Conservation (phyloP, 768 basidiomycete species). For the Boletus insuetus region DNA sequence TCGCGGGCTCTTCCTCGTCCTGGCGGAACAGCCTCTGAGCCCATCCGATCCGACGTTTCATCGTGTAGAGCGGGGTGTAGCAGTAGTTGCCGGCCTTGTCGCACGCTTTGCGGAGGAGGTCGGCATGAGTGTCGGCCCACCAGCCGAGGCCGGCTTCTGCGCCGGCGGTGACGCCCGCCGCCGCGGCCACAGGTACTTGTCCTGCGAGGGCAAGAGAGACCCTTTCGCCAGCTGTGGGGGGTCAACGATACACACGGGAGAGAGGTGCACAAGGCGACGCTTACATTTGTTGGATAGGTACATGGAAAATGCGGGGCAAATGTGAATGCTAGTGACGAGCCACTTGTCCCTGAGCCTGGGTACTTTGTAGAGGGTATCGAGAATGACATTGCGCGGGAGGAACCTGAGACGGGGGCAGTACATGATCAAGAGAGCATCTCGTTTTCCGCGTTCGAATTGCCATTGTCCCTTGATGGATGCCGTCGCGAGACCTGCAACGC, state of each 20-base stretch:
- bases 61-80: constrained; percentile 27
- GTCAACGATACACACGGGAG: neutral
- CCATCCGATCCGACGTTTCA: constrained; percentile 16
- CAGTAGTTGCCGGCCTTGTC: constrained; percentile 20
- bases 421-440: constrained; percentile 38
- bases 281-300: constrained; percentile 31
- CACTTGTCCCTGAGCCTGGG: constrained; percentile 28
- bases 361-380: constrained; percentile 24
- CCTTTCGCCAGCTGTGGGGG: constrained; percentile 20
- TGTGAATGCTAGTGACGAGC: constrained; percentile 32
- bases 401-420: constrained; percentile 22
- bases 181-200: constrained; percentile 10
- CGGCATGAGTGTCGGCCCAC: constrained; percentile 19
- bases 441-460: constrained; percentile 31
- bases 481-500: constrained; percentile 25
- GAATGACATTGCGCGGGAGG: constrained; percentile 20
- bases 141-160: constrained; percentile 15
- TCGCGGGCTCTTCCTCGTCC: neutral
- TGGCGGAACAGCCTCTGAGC: constrained; percentile 8
- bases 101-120: constrained; percentile 22
- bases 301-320: constrained; percentile 35
- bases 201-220: constrained; percentile 23
- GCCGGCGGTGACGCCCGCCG: constrained; percentile 10
- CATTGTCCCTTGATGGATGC: constrained; percentile 35
- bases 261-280: neutral